These are phyloP conservation scores for Lachancea meyersii DNA, from an alignment of 805 yeast species.

Conservation along the genomic window DNA sequence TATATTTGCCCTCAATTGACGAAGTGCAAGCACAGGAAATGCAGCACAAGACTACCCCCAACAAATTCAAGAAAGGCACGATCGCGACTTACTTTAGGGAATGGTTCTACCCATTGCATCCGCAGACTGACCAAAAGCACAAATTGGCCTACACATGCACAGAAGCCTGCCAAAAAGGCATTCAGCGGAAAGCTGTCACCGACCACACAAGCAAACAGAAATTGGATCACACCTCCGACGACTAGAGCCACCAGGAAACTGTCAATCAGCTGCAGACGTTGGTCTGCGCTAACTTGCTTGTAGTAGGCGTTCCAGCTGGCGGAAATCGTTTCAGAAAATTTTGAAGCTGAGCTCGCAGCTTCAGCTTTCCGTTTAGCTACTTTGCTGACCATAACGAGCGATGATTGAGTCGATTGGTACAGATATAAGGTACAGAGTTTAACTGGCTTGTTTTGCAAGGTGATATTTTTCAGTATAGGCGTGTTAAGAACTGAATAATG, in stretches of 20 bases:
- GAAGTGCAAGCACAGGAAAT: conserved; percentile 85
- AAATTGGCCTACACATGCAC: conserved; percentile 90
- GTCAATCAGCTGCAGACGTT: conserved; percentile 63
- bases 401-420: too few relatives aligned
- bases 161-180: conserved; percentile 91
- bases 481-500: too few relatives aligned
- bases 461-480: not conserved
- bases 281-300: conserved; percentile 31
- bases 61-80: conserved; percentile 83
- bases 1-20: conserved; percentile 48
- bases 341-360: conserved; percentile 4
- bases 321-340: conserved; percentile 27
- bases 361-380: conserved; percentile 3
- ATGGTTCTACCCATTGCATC: conserved; percentile 54
- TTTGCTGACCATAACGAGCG: conserved; percentile 1
- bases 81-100: conserved; percentile 42
- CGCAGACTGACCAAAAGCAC: conserved; percentile 80
- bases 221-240: conserved; percentile 68
- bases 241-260: conserved; percentile 70
- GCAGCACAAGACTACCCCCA: conserved; percentile 80
- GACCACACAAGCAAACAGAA: conserved; percentile 63
- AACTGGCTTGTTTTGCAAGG: too few relatives aligned
- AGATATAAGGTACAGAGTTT: too few relatives aligned
- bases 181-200: conserved; percentile 91
- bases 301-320: conserved; percentile 21